Conservation (phyloP, 2,329 filamentous ascomycete genomes). For the Penicillium italicum region DNA sequence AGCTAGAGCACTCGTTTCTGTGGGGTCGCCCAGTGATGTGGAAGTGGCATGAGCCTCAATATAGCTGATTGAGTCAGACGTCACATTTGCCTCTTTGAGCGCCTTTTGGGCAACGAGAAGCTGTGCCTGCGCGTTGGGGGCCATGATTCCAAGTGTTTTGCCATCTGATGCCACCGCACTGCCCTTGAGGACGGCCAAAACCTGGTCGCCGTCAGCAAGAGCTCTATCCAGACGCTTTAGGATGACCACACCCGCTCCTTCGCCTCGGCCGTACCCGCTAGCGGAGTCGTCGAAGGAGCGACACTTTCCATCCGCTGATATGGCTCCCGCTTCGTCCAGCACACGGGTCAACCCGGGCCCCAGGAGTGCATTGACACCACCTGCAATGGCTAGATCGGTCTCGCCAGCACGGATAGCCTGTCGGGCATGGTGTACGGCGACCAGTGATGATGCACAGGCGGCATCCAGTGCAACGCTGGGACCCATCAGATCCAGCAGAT, state of each 20-base stretch:
- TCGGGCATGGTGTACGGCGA: conserved; percentile 13
- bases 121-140: background rate
- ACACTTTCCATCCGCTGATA: conserved; percentile 30
- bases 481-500: conserved; percentile 25
- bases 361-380: conserved; percentile 18
- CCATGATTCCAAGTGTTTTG: background rate
- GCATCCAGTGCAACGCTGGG: conserved; percentile 24
- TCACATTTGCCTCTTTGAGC: background rate
- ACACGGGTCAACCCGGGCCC: conserved; percentile 35
- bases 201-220: background rate
- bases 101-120: background rate
- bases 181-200: background rate
- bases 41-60: background rate
- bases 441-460: conserved; percentile 24
- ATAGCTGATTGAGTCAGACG: background rate
- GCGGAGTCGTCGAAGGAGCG: conserved; percentile 33
- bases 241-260: conserved; percentile 32
- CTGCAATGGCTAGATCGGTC: background rate
- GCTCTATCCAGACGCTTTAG: background rate
- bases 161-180: background rate
- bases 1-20: background rate
- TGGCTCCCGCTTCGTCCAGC: conserved; percentile 27
- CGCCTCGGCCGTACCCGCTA: conserved; percentile 32
- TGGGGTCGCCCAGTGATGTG: background rate
- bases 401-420: background rate